Percentiles rank a stretch among this genome's conserved stretches.
phyloP scores from a whole-genome alignment of 2,329 filamentous ascomycete genomes.

The Cladophialophora exuberans region DNA sequence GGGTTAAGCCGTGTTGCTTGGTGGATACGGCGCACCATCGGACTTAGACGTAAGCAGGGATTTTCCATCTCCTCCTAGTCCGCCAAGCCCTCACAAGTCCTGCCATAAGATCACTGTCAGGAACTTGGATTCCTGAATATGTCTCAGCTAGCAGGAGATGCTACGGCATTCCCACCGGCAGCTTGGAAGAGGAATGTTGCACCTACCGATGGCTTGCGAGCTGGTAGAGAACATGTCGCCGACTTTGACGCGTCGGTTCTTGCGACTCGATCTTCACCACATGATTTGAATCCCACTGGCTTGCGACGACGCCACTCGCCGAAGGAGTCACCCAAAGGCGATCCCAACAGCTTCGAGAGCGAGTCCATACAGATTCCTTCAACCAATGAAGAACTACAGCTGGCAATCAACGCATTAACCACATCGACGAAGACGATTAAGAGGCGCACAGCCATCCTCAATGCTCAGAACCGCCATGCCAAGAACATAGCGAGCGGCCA shows the following conservation, averaged over 20 bases:
- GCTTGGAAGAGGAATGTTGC: too few species aligned
- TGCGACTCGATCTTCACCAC: not conserved
- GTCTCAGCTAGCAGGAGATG: too few species aligned
- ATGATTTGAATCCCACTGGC: too few species aligned
- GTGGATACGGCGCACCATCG: too few species aligned
- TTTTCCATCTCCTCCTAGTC: not conserved
- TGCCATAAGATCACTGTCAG: too few species aligned
- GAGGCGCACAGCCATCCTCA: conserved; percentile 11
- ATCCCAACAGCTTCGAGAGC: not conserved
- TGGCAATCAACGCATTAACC: conserved; percentile 22
- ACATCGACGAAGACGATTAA: conserved; percentile 22
- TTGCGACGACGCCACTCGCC: not conserved
- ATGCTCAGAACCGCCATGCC: conserved; percentile 13
- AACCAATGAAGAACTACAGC: conserved; percentile 18
- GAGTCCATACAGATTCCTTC: conserved; percentile 5
- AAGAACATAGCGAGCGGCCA: not conserved
- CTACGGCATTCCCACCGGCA: too few species aligned
- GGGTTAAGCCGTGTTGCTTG: too few species aligned
- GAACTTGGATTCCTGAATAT: too few species aligned
- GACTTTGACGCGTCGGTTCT: not conserved
- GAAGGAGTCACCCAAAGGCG: not conserved
- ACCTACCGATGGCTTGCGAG: too few species aligned
- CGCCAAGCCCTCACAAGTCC: not conserved
- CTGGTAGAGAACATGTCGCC: too few species aligned
- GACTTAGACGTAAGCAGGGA: too few species aligned